Evolutionary conservation across 1,284 basidiomycete species (phyloP), one percentile per base, ranked within the genome.

Genomic region (Tilletiopsis washingtonensis): DNA sequence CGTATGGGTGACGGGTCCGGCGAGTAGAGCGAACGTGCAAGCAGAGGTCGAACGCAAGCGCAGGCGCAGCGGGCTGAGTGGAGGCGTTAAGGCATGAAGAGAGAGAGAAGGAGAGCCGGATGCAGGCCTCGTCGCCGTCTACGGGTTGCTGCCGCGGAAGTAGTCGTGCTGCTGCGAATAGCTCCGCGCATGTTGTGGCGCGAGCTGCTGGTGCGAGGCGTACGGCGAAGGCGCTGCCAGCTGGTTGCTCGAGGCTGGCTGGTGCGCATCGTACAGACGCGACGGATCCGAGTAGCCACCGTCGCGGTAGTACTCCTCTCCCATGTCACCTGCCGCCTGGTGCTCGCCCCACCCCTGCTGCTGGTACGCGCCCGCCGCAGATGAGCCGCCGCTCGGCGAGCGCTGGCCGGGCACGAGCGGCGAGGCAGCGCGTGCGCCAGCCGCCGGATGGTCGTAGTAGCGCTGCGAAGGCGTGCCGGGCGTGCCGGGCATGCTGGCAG

Each of bases 321-420:
- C 64, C 7, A 61, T 62, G 37, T 67, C 64, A 15, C 64, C 64
- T 27, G 36, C 23, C 6, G 57, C 56, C 41, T 63, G 60, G 53
- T 67, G 59, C 44, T 67, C 64, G 24, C 62, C 64, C 64, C 64
- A 67, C 6, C 64, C 64, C 38, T 66, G 63, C 19, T 41, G 39
- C 45, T 56, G 54, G 41, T 61, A 59, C 27, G 43, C 40, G 11
- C 39, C 41, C 5, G 42, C 54, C 41, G 25, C 45, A n/a, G n/a
- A n/a, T n/a, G n/a, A n/a, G 42, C 26, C 41, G 24, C 45, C 42
- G 49, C 51, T 40, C 41, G n/a, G 54, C 56, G 24, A 65, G 51
- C 37, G 58, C 51, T 36, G 56, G 57, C 9, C 43, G 26, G 19
- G 54, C 43, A 43, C 56, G 52, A 5, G 52, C 51, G 25, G 32